Base-by-base conservation (phyloP, 1,284 basidiomycete species). In the Leccinum fallax region DNA sequence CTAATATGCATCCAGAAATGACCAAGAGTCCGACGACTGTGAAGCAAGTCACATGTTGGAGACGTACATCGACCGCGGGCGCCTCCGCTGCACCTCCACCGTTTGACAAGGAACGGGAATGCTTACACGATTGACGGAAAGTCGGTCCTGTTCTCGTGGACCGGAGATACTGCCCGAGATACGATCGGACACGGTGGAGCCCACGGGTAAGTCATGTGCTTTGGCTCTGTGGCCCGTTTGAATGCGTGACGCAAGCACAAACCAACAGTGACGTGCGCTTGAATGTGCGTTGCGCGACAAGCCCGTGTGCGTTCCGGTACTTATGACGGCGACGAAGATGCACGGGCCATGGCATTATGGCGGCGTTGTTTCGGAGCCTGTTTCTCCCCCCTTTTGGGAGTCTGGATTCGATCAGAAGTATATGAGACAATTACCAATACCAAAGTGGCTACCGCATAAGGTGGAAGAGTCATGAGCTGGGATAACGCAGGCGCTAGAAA, bases 381-480 rank as follows among this genome's bases (percentile, higher is more conserved):
- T 26, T 15, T n/a, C 53, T 30, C 46, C n/a, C 16, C 34, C 34
- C 52, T 48, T 48, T 48, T 13, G 46, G 46, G n/a, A 28, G 13
- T 19, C 74, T 93, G 92, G 5, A 85, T 69, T 58, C 83, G 79
- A 75, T 96, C 94, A 7, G 93, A 94, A 21, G 78, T 75, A 64
- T 83, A 86, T 2, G 87, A 88, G 55, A 87, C 79, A 5, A 80
- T 63, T 19, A 87, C 76, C 68, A 95, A 81, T 55, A 92, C 80
- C 4, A 87, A 77, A 4, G 90, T 83, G 0, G 91, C 86, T 13
- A 88, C 85, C 4, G 85, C 90, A 67, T 94, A 94, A 15, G 93
- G 92, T 4, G 93, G 93, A 5, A 95, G 91, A 0, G 93, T 90
- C 67, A 91, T 77, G 7, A 92, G 72, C 64, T 92, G 89, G 0